Base-by-base conservation (phyloP, 371 early-diverging fungal species). In the Rhizopus sp. region DNA sequence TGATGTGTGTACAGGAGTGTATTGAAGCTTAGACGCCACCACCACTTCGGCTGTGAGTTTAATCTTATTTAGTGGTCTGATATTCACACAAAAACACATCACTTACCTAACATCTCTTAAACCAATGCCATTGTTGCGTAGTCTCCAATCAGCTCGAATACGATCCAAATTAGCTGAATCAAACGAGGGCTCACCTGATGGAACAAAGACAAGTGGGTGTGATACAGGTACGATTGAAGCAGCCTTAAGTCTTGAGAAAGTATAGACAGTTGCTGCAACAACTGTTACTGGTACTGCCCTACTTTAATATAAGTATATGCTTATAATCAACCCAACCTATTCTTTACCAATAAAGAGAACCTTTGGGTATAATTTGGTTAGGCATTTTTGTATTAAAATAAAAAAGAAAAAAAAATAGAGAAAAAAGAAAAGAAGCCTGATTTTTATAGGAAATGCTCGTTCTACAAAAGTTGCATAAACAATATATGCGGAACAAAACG, bases 71-170 rank as follows among this genome's bases (percentile, higher is more conserved):
- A 23, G 30, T 23, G 17, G 15, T 42, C 42, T 42, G 5, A 5
- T 42, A 13, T 42, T n/a, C 32, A 40, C 17, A 9, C 1, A 15
- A 50, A 40, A 9, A 31, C 13, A 10, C 34, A 15, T 52, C n/a
- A 7, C 30, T 57, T 70, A 72, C 76, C 73, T 72, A 17, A 75
- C 76, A 49, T 75, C 76, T 50, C 73, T 64, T 32, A 75, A 55
- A 32, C 76, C 76, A 30, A 75, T 69, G 12, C 76, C 76, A 10
- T 70, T 63, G 32, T 75, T 75, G 47, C 72, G 72, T 45, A 55
- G 57, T 39, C 58, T 60, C 76, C 76, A 75, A 12, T 75, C 76
- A 48, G 62, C 66, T 23, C 73, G 70, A 46, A 75, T 68, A 40
- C 57, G 62, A 59, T 75, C 76, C 48, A 75, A 45, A 29, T 62